A percentile compares a stretch with the other conserved stretches of the same genome.
These are phyloP conservation scores for Phyllosticta citrichinensis DNA, from an alignment of 2,329 filamentous ascomycete genomes.

Conservation along the genomic window DNA sequence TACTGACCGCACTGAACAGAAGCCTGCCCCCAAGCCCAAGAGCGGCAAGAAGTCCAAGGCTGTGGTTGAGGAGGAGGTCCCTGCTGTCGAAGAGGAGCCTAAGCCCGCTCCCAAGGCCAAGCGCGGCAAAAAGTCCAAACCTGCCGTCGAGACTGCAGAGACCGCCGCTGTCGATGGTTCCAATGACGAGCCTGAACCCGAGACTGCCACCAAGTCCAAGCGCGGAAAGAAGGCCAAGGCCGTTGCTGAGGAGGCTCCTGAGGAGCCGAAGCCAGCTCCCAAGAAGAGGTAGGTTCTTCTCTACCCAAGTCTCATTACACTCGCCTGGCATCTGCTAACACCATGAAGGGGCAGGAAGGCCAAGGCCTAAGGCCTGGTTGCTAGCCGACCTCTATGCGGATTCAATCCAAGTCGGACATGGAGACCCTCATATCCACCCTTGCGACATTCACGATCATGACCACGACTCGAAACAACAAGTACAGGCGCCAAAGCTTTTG, in stretches of 20 bases:
- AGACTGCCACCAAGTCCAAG: not conserved
- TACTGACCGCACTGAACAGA: not conserved
- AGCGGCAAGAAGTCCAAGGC: constrained; percentile 1
- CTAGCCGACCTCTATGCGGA: not conserved
- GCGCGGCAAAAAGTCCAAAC: constrained; percentile 1
- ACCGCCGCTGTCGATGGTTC: not conserved
- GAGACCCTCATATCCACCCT: not conserved
- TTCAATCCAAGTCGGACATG: not conserved
- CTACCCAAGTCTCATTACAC: not conserved
- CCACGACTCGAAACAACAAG: not conserved
- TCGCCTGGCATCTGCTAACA: not conserved
- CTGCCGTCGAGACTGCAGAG: not conserved
- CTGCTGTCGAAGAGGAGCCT: not conserved
- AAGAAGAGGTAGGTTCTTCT: constrained; percentile 5
- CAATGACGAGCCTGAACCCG: not conserved
- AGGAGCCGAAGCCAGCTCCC: not conserved
- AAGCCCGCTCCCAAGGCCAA: not conserved
- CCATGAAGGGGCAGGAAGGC: not conserved
- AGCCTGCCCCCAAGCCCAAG: not conserved
- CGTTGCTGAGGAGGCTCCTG: not conserved
- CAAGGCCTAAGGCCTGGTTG: not conserved
- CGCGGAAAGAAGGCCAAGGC: not conserved
- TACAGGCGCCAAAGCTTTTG: not conserved
- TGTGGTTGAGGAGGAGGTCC: not conserved
- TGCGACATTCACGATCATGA: not conserved